Conservation (phyloP, 768 basidiomycete species). For the Gloeopeniophorella convolvens region DNA sequence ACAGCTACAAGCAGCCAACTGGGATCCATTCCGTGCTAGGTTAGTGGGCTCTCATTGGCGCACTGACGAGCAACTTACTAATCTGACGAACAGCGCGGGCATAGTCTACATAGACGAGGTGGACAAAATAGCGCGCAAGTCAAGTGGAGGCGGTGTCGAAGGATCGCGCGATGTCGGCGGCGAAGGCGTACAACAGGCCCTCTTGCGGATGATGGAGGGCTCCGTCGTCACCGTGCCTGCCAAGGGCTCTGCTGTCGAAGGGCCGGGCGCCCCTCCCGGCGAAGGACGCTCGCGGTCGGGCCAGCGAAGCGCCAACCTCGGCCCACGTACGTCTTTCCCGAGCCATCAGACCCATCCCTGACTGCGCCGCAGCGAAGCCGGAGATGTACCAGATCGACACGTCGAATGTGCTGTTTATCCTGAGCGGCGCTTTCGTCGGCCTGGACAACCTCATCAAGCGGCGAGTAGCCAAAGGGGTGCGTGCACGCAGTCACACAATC, state of each 20-base stretch:
- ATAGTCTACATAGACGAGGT: conserved; percentile 97
- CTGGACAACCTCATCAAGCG: conserved; percentile 76
- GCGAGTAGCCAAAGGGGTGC: conserved; percentile 77
- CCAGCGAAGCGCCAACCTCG: conserved; percentile 39
- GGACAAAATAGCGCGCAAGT: conserved; percentile 81
- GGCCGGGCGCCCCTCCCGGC: conserved; percentile 36
- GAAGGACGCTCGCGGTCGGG: conserved; percentile 45
- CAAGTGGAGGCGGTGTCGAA: conserved; percentile 47
- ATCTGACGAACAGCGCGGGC: conserved; percentile 53
- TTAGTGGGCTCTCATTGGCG: conserved; percentile 25
- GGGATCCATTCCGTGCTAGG: conserved; percentile 84
- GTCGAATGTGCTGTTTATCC: conserved; percentile 87
- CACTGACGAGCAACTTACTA: conserved; percentile 6
- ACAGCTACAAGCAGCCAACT: conserved; percentile 84
- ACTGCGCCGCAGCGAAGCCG: conserved; percentile 40
- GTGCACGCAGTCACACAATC: no score
- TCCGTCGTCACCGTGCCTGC: conserved; percentile 76
- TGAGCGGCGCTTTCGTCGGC: conserved; percentile 94
- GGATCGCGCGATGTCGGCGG: conserved; percentile 86
- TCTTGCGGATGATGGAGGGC: conserved; percentile 93
- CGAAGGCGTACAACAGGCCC: conserved; percentile 92
- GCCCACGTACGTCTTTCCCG: conserved; percentile 15
- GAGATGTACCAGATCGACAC: conserved; percentile 79
- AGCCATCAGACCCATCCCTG: background rate
- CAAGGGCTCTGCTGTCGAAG: conserved; percentile 49